These are phyloP conservation scores for Coriaria nepalensis DNA, from an alignment of 306 rosid genomes.

Conservation along the genomic window DNA sequence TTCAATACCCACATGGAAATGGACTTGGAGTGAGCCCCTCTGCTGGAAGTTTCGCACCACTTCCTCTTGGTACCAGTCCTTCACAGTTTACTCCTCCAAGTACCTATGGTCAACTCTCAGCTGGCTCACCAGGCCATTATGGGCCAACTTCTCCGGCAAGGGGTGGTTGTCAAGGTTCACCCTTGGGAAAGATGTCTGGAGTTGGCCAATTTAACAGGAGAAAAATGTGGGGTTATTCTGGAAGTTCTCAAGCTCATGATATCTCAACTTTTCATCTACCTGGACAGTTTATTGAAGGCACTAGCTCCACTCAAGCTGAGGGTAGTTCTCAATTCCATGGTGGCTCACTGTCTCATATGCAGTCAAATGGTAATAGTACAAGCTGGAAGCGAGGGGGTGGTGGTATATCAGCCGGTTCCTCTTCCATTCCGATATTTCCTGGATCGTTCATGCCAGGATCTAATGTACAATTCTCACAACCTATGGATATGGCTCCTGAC, in stretches of 20 bases:
- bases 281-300: constrained; percentile 51
- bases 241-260: constrained; percentile 68
- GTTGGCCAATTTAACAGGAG: constrained; percentile 77
- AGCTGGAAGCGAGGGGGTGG: constrained; percentile 67
- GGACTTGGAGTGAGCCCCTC: constrained; percentile 88
- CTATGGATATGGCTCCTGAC: constrained; percentile 37
- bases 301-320: constrained; percentile 42
- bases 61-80: constrained; percentile 96
- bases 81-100: constrained; percentile 94
- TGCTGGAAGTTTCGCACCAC: constrained; percentile 79
- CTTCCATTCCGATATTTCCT: constrained; percentile 42
- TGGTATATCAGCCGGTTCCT: constrained; percentile 34
- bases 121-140: constrained; percentile 75
- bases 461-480: constrained; percentile 31
- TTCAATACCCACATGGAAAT: constrained; percentile 59
- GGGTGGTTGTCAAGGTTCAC: constrained; percentile 87
- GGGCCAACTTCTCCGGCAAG: constrained; percentile 99
- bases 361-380: constrained; percentile 39
- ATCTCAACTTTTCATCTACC: constrained; percentile 59
- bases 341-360: constrained; percentile 59
- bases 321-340: constrained; percentile 55
- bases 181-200: constrained; percentile 81
- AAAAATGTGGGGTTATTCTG: constrained; percentile 78
- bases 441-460: constrained; percentile 34
- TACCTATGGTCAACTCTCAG: constrained; percentile 66